Evolutionary conservation across 1,284 basidiomycete species (phyloP).

Genomic region (Rhodotorula sp.): DNA sequence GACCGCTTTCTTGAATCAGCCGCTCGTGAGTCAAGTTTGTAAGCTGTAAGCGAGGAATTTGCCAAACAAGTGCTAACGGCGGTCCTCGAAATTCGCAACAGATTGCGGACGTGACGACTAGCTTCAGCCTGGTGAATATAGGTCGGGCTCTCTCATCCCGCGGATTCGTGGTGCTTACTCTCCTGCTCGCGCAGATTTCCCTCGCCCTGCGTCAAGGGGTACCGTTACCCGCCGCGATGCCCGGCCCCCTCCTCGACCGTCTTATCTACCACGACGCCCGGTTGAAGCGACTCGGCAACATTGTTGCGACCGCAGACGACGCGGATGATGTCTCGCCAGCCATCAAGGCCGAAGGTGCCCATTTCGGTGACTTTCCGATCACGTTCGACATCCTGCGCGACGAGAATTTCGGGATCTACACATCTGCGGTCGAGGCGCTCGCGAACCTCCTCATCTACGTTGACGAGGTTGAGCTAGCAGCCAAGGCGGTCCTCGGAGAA

Average conservation of each 20-base stretch:
- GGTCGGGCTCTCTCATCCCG: too few relatives aligned
- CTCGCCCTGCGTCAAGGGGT: conserved; percentile 29
- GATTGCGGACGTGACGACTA: conserved; percentile 34
- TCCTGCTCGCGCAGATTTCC: conserved; percentile 16
- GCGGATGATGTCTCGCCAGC: neutral
- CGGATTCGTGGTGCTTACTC: too few relatives aligned
- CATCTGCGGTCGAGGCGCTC: conserved; percentile 5
- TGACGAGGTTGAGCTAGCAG: conserved; percentile 21
- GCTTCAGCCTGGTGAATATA: conserved; percentile 26
- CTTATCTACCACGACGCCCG: conserved; percentile 35
- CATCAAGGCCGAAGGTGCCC: conserved; percentile 24
- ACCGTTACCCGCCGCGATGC: conserved; percentile 26
- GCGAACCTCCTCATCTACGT: conserved; percentile 18
- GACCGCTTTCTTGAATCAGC: conserved; percentile 34
- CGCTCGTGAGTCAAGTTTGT: conserved; percentile 14
- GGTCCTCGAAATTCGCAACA: neutral
- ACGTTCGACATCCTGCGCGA: conserved; percentile 19
- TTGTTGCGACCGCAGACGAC: neutral
- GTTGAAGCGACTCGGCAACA: neutral
- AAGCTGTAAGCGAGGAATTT: too few relatives aligned
- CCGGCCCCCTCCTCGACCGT: conserved; percentile 37
- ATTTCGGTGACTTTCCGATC: conserved; percentile 11
- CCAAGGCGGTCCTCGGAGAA: conserved; percentile 26
- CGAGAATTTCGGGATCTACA: conserved; percentile 11
- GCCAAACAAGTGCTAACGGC: neutral